Percentiles rank a stretch among this genome's conserved stretches.
These are phyloP conservation scores for Diaporthe australafricana DNA, from an alignment of 2,329 filamentous ascomycete species.

Conservation along the genomic window DNA sequence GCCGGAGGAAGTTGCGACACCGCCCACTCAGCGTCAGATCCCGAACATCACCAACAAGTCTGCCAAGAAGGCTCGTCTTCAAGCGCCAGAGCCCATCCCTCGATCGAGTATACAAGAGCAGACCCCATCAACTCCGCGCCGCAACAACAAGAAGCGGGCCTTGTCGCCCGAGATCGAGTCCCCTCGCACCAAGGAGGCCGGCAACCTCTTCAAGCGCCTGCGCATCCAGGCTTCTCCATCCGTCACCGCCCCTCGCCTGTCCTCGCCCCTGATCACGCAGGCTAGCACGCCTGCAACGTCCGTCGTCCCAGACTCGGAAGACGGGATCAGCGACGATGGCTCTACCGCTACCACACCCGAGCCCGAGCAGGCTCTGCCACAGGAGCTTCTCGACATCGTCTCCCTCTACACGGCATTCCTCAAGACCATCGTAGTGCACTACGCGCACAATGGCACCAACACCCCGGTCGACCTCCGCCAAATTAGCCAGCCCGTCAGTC, in stretches of 20 bases:
- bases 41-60: background rate
- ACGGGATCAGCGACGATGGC: conserved; percentile 44
- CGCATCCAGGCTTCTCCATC: conserved; percentile 52
- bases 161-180: conserved; percentile 40
- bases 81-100: conserved; percentile 24
- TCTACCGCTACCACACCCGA: conserved; percentile 36
- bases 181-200: conserved; percentile 45
- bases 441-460: conserved; percentile 74
- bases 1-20: conserved; percentile 41
- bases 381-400: conserved; percentile 69
- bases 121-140: conserved; percentile 38
- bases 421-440: conserved; percentile 75
- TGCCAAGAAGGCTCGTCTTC: conserved; percentile 34
- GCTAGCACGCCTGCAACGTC: conserved; percentile 53
- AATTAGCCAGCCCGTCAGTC: conserved; percentile 72
- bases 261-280: conserved; percentile 46
- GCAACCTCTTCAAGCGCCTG: conserved; percentile 54
- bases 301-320: conserved; percentile 50
- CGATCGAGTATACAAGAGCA: conserved; percentile 39
- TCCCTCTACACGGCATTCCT: conserved; percentile 75
- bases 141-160: conserved; percentile 31
- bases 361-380: conserved; percentile 53
- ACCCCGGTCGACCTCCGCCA: conserved; percentile 72
- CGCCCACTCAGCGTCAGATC: conserved; percentile 7
- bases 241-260: conserved; percentile 38